These are phyloP conservation scores for Aspergillus cejpii DNA, from an alignment of 2,329 filamentous ascomycete genomes.

Conservation along the genomic window DNA sequence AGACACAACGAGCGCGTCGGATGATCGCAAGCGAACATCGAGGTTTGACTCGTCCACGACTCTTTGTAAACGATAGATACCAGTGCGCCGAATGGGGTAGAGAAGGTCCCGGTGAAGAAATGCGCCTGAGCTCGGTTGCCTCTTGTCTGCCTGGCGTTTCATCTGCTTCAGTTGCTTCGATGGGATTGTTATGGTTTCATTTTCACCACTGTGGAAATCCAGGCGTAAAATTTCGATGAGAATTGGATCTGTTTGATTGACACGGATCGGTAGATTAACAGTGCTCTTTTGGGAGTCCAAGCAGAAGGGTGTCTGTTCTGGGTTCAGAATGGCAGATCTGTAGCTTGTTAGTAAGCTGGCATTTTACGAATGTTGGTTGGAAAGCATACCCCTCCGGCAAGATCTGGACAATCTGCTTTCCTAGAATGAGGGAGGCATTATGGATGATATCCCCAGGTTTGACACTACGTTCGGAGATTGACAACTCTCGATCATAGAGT, in stretches of 20 bases:
- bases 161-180: conserved; percentile 68
- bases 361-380: background rate
- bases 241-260: conserved; percentile 88
- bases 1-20: conserved; percentile 74
- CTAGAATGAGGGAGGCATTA: conserved; percentile 87
- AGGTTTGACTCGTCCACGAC: conserved; percentile 92
- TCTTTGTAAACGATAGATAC: conserved; percentile 75
- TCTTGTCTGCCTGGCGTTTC: conserved; percentile 62
- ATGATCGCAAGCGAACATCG: conserved; percentile 70
- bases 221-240: conserved; percentile 82
- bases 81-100: conserved; percentile 74
- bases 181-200: conserved; percentile 72
- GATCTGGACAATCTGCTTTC: conserved; percentile 96
- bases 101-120: conserved; percentile 60
- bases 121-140: conserved; percentile 42
- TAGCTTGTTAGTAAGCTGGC: conserved; percentile 22
- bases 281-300: conserved; percentile 57
- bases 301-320: conserved; percentile 72
- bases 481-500: conserved; percentile 85
- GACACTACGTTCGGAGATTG: conserved; percentile 87
- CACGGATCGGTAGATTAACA: conserved; percentile 70
- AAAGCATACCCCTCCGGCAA: conserved; percentile 72
- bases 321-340: conserved; percentile 80
- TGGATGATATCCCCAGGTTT: conserved; percentile 82
- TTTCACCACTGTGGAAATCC: conserved; percentile 71